These are phyloP conservation scores for Plasmodium vivax DNA, from an alignment of 169 alveolate species.

Conservation along the genomic window DNA sequence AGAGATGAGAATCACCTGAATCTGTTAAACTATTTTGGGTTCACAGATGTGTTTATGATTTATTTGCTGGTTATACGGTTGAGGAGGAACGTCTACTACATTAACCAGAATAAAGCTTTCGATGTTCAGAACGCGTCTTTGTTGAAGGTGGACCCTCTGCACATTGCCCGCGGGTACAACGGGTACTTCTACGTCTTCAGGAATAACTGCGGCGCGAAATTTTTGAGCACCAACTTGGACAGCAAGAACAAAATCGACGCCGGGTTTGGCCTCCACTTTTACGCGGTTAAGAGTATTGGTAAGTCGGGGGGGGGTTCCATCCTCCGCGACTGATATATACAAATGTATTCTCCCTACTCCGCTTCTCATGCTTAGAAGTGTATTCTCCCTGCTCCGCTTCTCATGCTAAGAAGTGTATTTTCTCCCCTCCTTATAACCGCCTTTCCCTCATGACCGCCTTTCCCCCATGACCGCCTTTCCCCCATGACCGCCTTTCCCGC, in stretches of 20 bases:
- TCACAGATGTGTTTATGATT: slow-evolving; percentile 53
- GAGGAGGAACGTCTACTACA: slow-evolving; percentile 18
- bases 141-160: slow-evolving; percentile 1
- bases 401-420: not conserved
- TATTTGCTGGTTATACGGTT: slow-evolving; percentile 2
- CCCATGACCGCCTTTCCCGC: not conserved
- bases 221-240: not conserved
- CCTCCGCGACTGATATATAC: too few species aligned
- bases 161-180: slow-evolving; percentile 13
- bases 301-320: not conserved
- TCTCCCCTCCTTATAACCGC: not conserved
- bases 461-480: not conserved
- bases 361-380: not conserved
- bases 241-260: slow-evolving; percentile 27
- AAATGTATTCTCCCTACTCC: too few species aligned
- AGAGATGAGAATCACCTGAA: slow-evolving; percentile 33
- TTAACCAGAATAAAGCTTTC: slow-evolving; percentile 22
- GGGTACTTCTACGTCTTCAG: slow-evolving; percentile 11
- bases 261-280: slow-evolving; percentile 36
- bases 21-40: slow-evolving; percentile 53
- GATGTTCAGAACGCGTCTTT: slow-evolving; percentile 12
- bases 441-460: not conserved
- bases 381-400: not conserved
- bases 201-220: not conserved
- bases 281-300: slow-evolving; percentile 8